Conservation (phyloP, 345 rosid species). For the Moricandia arvensis region DNA sequence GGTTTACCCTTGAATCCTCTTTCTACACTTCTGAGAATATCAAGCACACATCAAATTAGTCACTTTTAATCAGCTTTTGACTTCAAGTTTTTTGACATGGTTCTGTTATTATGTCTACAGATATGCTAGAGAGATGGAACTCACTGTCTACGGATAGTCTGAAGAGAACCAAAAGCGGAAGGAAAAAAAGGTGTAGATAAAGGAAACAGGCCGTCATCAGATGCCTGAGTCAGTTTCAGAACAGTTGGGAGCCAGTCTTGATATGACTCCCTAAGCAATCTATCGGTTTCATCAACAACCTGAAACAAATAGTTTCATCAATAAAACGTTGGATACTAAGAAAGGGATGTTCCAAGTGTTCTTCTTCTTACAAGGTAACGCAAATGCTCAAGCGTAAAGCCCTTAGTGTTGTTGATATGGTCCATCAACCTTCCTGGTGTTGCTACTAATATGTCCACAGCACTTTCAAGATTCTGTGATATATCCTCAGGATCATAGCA, state of each 20-base stretch:
- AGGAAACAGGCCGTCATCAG: conserved; percentile 42
- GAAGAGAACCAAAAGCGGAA: conserved; percentile 58
- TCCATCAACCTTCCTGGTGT: conserved; percentile 99
- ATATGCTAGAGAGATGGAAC: conserved; percentile 23
- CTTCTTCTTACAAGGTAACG: conserved; percentile 73
- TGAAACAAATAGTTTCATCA: conserved; percentile 33
- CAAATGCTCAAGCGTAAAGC: conserved; percentile 92
- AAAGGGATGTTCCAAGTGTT: not conserved
- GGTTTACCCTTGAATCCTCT: conserved; percentile 79
- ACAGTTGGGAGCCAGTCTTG: conserved; percentile 96
- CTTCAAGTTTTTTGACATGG: not conserved
- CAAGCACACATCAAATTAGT: conserved; percentile 9
- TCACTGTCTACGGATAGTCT: conserved; percentile 79
- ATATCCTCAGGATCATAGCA: conserved; percentile 76
- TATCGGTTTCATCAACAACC: conserved; percentile 98
- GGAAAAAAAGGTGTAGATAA: conserved; percentile 29
- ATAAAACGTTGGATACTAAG: not conserved
- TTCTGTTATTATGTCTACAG: not conserved
- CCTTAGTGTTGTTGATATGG: conserved; percentile 79
- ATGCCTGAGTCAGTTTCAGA: conserved; percentile 55
- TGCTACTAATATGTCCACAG: conserved; percentile 91
- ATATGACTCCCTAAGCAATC: conserved; percentile 89
- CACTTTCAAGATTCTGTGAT: conserved; percentile 52
- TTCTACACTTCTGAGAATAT: conserved; percentile 61
- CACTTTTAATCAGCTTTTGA: not conserved